A percentile compares a stretch with the other conserved stretches of the same genome.
These are phyloP conservation scores for Talaromyces proteolyticus DNA, from an alignment of 495 filamentous ascomycete species.

Conservation along the genomic window DNA sequence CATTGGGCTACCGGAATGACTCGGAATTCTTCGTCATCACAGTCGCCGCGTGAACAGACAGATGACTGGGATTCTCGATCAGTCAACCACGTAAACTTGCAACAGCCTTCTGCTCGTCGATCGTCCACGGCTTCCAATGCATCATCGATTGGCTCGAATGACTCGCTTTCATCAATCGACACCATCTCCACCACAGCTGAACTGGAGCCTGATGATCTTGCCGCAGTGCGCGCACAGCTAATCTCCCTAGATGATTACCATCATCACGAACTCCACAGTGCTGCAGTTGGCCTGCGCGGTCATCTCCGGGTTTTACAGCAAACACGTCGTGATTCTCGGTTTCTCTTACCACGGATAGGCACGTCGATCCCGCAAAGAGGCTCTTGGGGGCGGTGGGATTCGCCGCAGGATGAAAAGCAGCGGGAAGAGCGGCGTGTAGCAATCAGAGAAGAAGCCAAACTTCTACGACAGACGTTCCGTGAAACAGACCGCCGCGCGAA, in stretches of 20 bases:
- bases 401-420: conserved; percentile 28
- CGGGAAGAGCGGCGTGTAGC: conserved; percentile 23
- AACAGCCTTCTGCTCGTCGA: conserved; percentile 20
- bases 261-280: conserved; percentile 32
- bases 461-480: conserved; percentile 32
- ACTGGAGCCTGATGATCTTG: conserved; percentile 33
- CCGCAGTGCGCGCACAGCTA: conserved; percentile 33
- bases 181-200: conserved; percentile 37
- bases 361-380: no score
- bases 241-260: conserved; percentile 31
- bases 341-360: conserved; percentile 9
- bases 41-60: background rate
- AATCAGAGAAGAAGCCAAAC: conserved; percentile 34
- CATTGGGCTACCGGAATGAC: conserved; percentile 1
- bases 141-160: conserved; percentile 30
- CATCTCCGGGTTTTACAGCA: conserved; percentile 30
- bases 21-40: background rate
- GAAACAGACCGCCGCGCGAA: conserved; percentile 33
- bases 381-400: conserved; percentile 36
- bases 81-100: background rate
- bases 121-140: conserved; percentile 26
- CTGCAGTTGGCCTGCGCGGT: conserved; percentile 31
- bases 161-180: conserved; percentile 36
- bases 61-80: background rate
- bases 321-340: conserved; percentile 29